Evolutionary conservation across 2,329 filamentous ascomycete species (phyloP), one percentile per base, ranked within the genome.

Genomic region (Sclerotinia spermophila): DNA sequence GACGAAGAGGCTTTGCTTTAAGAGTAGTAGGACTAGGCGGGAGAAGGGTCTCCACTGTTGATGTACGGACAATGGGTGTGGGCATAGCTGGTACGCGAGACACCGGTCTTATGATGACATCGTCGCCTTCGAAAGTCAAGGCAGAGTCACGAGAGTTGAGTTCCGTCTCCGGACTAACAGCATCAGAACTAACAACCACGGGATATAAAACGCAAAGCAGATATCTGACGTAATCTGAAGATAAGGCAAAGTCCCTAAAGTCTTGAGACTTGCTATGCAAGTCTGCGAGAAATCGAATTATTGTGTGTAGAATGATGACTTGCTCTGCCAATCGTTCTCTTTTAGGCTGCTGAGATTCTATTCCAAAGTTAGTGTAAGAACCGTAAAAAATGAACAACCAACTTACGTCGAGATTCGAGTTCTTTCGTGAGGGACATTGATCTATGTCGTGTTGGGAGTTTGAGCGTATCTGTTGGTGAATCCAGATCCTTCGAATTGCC

Each of bases 141-240:
- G 89, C 87, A 17, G 92, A 92, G 74, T 94, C 91, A 75, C 91
- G 87, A 24, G 93, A 94, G 76, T 93, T 89, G n/a, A 98, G 82
- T 79, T 99, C 96, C 0, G 90, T 92, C 76, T 96, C 92, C 0
- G 96, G 90, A 69, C 88, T 91, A 53, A 97, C 90, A 33, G 90
- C 86, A 80, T 97, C 93, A 19, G 92, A 90, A 75, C 93, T 95
- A 38, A 97, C 94, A 65, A 97, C 87, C 27, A 96, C 88, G 2
- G 96, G 94, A 78, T 96, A 99, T 3, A 98, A 83, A 19, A 93
- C 90, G 48, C 89, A 87, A 0, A 97, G 84, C 5, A 99, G 82
- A 61, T 93, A 85, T 72, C 95, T 90, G 1, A 95, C 83, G 80
- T 97, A 98, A 59, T 92, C 91, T 0, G 94, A 96, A 0, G 86